Evolutionary conservation across 345 rosid genomes (phyloP).

Genomic region (Excoecaria cochinchinensis): DNA sequence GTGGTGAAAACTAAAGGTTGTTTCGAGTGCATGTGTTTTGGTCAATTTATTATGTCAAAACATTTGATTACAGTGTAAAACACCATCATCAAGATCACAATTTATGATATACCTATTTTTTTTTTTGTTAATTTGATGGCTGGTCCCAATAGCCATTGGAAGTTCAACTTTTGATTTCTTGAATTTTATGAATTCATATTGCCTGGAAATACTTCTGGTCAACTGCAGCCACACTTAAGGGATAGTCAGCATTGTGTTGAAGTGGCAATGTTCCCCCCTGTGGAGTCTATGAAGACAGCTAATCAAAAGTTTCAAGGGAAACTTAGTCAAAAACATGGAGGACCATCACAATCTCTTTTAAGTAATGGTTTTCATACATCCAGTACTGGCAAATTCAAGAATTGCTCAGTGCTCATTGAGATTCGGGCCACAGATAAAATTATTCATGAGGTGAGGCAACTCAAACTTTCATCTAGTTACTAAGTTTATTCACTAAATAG

Average conservation of each 20-base stretch:
- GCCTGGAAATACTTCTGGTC: not conserved
- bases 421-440: conserved; percentile 30
- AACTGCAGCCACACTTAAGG: conserved; percentile 12
- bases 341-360: conserved; percentile 2
- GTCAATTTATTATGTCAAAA: not conserved
- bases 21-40: not conserved
- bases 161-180: conserved; percentile 3
- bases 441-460: conserved; percentile 31
- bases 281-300: conserved; percentile 13
- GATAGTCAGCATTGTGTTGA: conserved; percentile 4
- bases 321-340: conserved; percentile 14
- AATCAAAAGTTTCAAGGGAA: conserved; percentile 17
- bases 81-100: not conserved
- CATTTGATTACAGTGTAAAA: not conserved
- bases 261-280: conserved; percentile 10
- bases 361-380: conserved; percentile 7
- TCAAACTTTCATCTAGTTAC: not conserved
- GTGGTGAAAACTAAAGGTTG: not conserved
- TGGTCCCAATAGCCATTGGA: not conserved
- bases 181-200: not conserved
- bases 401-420: conserved; percentile 16
- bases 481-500: not conserved
- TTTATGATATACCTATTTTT: not conserved
- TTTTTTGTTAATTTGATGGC: not conserved
- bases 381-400: conserved; percentile 2